phyloP scores from a whole-genome alignment of 148 eudicot species.

The Dysphania ambrosioides region DNA sequence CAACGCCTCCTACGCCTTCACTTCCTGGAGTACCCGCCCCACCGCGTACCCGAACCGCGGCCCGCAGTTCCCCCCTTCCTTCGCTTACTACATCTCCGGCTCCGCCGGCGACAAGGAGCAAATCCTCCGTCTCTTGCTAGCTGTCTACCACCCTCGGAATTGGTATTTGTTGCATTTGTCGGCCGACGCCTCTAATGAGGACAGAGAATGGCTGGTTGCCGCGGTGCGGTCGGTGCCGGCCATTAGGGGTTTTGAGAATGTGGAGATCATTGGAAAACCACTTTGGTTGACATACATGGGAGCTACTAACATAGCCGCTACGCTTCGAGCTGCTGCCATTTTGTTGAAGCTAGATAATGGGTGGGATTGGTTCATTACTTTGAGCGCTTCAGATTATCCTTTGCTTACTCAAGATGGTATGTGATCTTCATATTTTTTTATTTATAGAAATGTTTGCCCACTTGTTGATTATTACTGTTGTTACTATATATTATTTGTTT shows the following conservation, averaged over 20 bases:
- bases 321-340: slow-evolving; percentile 64
- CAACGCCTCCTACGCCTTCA: slow-evolving; percentile 43
- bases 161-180: slow-evolving; percentile 73
- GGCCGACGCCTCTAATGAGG: slow-evolving; percentile 54
- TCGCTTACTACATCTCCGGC: slow-evolving; percentile 77
- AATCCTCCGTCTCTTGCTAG: slow-evolving; percentile 54
- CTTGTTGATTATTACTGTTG: background rate
- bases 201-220: slow-evolving; percentile 51
- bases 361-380: slow-evolving; percentile 93
- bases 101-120: slow-evolving; percentile 54
- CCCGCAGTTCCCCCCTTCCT: slow-evolving; percentile 61
- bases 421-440: too few species aligned
- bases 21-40: slow-evolving; percentile 24
- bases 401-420: slow-evolving; percentile 90
- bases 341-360: slow-evolving; percentile 73
- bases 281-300: slow-evolving; percentile 77
- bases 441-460: background rate
- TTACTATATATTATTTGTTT: too few species aligned
- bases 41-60: slow-evolving; percentile 42
- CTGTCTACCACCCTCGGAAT: slow-evolving; percentile 88
- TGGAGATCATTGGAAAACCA: slow-evolving; percentile 81
- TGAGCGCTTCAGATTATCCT: slow-evolving; percentile 88
- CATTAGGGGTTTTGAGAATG: slow-evolving; percentile 64
- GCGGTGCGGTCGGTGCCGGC: slow-evolving; percentile 58
- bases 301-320: slow-evolving; percentile 59